A percentile compares a stretch with the other conserved stretches of the same genome.
Conservation (phyloP, 139 green algal species). For the Coccomyxa sp. region DNA sequence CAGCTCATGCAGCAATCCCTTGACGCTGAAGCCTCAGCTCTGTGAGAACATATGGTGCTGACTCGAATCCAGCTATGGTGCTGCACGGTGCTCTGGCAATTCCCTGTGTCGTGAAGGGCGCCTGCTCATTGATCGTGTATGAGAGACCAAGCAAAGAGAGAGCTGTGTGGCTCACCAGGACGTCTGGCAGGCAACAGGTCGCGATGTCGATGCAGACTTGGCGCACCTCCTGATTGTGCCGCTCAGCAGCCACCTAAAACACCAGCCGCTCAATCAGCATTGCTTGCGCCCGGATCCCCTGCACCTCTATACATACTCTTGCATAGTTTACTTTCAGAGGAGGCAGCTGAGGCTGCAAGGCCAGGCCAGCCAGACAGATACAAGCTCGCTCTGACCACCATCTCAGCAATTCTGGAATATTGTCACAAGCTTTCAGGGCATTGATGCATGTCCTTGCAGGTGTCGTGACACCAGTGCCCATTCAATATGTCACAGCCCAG, state of each 20-base stretch:
- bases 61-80: too few species aligned
- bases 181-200: slow-evolving; percentile 14
- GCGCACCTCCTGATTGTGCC: slow-evolving; percentile 22
- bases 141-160: not conserved
- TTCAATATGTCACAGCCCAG: not conserved
- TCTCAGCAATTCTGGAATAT: not conserved
- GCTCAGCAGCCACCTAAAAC: slow-evolving; percentile 30
- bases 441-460: not conserved
- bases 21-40: too few species aligned
- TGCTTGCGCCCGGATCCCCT: too few species aligned
- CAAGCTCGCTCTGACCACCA: not conserved
- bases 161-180: slow-evolving; percentile 3
- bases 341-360: too few species aligned
- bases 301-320: too few species aligned
- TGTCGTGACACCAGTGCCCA: not conserved
- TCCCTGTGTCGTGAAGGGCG: too few species aligned
- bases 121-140: too few species aligned
- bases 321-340: too few species aligned
- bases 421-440: not conserved
- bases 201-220: slow-evolving; percentile 15
- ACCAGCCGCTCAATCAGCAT: too few species aligned
- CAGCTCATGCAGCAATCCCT: not conserved
- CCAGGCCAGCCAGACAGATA: not conserved
- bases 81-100: too few species aligned
- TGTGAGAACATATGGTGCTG: too few species aligned